Evolutionary conservation across 805 yeast genomes (phyloP).

Genomic region (Candida silvatica): DNA sequence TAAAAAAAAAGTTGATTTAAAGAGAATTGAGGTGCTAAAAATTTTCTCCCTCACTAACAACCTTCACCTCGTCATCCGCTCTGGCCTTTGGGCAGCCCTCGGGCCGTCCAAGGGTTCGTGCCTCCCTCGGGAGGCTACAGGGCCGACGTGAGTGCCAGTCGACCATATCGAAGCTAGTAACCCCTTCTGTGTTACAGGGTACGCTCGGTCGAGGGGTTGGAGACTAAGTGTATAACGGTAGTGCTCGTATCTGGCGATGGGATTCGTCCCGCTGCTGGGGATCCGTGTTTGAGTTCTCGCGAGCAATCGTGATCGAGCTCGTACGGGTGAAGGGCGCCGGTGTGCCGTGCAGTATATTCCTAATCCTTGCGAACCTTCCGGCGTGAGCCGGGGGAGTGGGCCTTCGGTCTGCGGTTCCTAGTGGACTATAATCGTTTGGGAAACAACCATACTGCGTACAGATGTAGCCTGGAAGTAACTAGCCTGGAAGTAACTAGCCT

Average conservation of each 20-base stretch:
- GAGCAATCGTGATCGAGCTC: conserved; percentile 47
- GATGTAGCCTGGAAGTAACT: no score
- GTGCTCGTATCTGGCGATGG: conserved; percentile 4
- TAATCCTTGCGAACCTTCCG: conserved; percentile 71
- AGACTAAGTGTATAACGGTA: conserved; percentile 37
- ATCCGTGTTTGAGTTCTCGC: conserved; percentile 13
- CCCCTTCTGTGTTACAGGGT: conserved; percentile 53
- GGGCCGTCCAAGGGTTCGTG: conserved; percentile 14
- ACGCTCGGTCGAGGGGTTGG: conserved; percentile 98
- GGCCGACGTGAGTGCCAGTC: conserved; percentile 23
- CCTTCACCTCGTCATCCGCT: conserved; percentile 27
- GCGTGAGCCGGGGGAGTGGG: background rate
- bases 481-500: no score
- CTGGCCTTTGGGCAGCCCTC: conserved; percentile 15
- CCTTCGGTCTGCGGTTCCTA: conserved; percentile 41
- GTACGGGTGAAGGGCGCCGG: conserved; percentile 37
- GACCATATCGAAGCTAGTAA: conserved; percentile 30
- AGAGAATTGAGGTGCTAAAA: no score
- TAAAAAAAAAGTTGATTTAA: no score
- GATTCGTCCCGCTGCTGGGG: conserved; percentile 2
- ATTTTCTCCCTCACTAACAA: conserved; percentile 22
- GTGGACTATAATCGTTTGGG: conserved; percentile 95
- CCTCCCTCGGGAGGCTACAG: conserved; percentile 15
- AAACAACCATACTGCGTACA: conserved; percentile 99
- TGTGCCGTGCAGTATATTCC: conserved; percentile 94